Evolutionary conservation across 2,329 filamentous ascomycete species (phyloP).

Genomic region (Neonectria coccinea): DNA sequence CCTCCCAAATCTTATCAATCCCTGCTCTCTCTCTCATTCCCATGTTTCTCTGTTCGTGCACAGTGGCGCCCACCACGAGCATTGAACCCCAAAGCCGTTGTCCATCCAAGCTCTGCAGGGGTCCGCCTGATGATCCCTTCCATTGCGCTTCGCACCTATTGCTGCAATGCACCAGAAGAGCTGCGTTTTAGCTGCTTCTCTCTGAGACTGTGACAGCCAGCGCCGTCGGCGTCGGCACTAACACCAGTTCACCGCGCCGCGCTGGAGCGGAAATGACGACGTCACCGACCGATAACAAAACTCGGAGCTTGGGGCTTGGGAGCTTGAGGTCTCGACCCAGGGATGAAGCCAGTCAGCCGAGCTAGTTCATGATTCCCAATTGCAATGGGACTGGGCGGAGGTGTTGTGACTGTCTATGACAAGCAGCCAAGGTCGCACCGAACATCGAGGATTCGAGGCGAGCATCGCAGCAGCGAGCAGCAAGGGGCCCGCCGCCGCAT

Average conservation of each 20-base stretch:
- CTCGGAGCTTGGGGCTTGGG: not conserved
- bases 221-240: constrained; percentile 33
- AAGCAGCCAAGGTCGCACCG: not conserved
- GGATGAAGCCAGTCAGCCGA: constrained; percentile 22
- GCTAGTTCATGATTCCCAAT: constrained; percentile 28
- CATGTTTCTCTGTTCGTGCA: constrained; percentile 16
- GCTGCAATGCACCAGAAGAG: constrained; percentile 13
- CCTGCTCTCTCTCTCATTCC: constrained; percentile 28
- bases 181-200: not conserved
- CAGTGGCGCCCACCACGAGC: not conserved
- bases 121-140: constrained; percentile 35
- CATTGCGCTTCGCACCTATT: constrained; percentile 25
- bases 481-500: constrained; percentile 35
- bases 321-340: constrained; percentile 26
- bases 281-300: constrained; percentile 37
- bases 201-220: not conserved
- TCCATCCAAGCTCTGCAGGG: constrained; percentile 8
- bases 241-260: constrained; percentile 25
- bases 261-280: constrained; percentile 27
- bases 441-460: not conserved
- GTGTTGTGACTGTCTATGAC: constrained; percentile 13
- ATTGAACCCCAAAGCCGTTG: constrained; percentile 18
- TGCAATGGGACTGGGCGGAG: constrained; percentile 27
- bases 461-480: constrained; percentile 4
- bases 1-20: constrained; percentile 41